A percentile compares a stretch with the other conserved stretches of the same genome.
phyloP scores from a whole-genome alignment of 768 basidiomycete species.

The Cyclocybe aegerita region DNA sequence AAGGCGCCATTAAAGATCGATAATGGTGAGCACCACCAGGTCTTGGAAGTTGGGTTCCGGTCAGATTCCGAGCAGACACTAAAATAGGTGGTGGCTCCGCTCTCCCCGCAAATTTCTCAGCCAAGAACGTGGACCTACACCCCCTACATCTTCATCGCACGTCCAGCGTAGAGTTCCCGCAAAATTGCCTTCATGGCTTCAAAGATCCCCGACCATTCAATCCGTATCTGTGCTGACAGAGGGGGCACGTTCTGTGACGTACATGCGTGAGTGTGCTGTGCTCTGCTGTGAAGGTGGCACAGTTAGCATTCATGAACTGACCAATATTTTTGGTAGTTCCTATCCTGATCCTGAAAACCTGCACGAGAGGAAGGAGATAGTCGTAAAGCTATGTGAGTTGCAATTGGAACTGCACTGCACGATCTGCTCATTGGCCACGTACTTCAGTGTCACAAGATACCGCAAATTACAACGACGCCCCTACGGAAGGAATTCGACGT shows the following conservation, averaged over 20 bases:
- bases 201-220: slow-evolving; percentile 70
- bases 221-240: slow-evolving; percentile 84
- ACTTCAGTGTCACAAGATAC: slow-evolving; percentile 83
- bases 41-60: too few species aligned
- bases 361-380: slow-evolving; percentile 66
- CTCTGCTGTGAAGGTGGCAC: neutral
- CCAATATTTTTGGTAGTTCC: slow-evolving; percentile 41
- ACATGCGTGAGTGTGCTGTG: slow-evolving; percentile 56
- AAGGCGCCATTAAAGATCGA: too few species aligned
- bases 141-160: neutral
- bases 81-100: too few species aligned
- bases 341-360: slow-evolving; percentile 70
- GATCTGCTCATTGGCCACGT: slow-evolving; percentile 1
- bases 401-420: neutral
- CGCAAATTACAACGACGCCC: slow-evolving; percentile 85
- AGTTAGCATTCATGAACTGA: neutral
- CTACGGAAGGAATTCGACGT: slow-evolving; percentile 90
- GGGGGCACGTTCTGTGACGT: slow-evolving; percentile 94
- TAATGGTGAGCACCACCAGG: too few species aligned
- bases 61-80: too few species aligned
- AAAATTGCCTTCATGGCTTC: slow-evolving; percentile 9
- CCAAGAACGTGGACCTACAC: slow-evolving; percentile 11
- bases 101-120: neutral
- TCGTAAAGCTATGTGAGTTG: slow-evolving; percentile 83
- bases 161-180: neutral